Evolutionary conservation across 2,329 filamentous ascomycete species (phyloP).

Genomic region (Grosmannia penicillata): DNA sequence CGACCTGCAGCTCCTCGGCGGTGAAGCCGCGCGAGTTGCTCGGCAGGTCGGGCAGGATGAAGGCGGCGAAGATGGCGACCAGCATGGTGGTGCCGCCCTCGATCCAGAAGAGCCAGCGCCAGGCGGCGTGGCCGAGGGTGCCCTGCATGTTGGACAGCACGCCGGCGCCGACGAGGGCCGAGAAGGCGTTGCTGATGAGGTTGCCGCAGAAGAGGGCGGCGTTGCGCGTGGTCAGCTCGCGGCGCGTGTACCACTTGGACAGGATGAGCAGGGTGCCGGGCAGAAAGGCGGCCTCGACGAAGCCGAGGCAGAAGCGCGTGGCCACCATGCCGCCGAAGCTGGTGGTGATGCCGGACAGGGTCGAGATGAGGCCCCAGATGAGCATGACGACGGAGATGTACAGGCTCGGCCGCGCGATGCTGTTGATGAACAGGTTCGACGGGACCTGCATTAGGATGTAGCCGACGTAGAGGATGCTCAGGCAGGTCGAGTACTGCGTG

Average conservation of each 20-base stretch:
- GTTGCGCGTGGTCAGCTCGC: conserved; percentile 10
- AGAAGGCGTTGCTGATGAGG: conserved; percentile 8
- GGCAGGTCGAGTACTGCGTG: not conserved
- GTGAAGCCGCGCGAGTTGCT: conserved; percentile 32
- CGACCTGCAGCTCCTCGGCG: conserved; percentile 37
- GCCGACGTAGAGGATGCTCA: not conserved
- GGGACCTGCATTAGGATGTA: not conserved
- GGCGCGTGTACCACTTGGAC: conserved; percentile 10
- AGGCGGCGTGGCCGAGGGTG: conserved; percentile 27
- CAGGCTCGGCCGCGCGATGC: not conserved
- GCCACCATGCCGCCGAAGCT: not conserved
- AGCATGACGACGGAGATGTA: not conserved
- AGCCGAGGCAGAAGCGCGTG: conserved; percentile 4
- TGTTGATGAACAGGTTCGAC: not conserved
- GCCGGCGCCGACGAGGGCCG: conserved; percentile 22
- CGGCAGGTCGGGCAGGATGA: conserved; percentile 56
- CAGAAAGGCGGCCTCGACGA: conserved; percentile 5
- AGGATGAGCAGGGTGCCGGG: conserved; percentile 36
- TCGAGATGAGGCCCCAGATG: not conserved
- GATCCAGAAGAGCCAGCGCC: conserved; percentile 31
- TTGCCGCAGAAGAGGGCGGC: conserved; percentile 11
- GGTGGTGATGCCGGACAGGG: not conserved
- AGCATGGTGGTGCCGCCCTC: conserved; percentile 44
- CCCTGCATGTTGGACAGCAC: conserved; percentile 39
- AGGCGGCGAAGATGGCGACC: conserved; percentile 38